Percentiles rank a stretch among this genome's conserved stretches.
phyloP scores from a whole-genome alignment of 768 basidiomycete genomes.

The Boletus sp. region DNA sequence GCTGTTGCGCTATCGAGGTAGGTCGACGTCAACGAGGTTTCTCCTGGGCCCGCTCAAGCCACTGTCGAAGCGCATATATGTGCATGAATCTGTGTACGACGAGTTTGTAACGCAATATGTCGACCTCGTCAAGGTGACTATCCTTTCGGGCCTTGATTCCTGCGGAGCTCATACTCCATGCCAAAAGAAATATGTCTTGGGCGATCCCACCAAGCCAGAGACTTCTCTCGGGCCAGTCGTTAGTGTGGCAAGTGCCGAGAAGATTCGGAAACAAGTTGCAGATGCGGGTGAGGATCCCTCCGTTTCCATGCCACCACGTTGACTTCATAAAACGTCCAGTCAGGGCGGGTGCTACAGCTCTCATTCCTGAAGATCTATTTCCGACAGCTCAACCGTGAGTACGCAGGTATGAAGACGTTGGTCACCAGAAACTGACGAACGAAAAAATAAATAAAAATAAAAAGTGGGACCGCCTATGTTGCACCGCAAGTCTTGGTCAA shows the following conservation, averaged over 20 bases:
- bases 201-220: constrained; percentile 72
- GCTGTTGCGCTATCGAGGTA: constrained; percentile 92
- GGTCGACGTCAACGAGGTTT: constrained; percentile 7
- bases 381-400: constrained; percentile 65
- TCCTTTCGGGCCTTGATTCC: not conserved
- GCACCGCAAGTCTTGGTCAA: constrained; percentile 89
- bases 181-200: constrained; percentile 73
- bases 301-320: not conserved
- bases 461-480: constrained; percentile 80
- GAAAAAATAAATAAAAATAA: too few species aligned
- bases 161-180: not conserved
- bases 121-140: constrained; percentile 63
- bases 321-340: constrained; percentile 40
- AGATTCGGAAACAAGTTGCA: constrained; percentile 81
- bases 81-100: constrained; percentile 82
- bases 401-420: not conserved
- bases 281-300: constrained; percentile 63
- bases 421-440: not conserved
- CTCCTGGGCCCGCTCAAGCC: not conserved
- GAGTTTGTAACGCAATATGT: constrained; percentile 73
- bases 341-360: constrained; percentile 70
- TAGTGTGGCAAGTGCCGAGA: constrained; percentile 78
- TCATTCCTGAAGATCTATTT: constrained; percentile 69
- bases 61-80: constrained; percentile 76
- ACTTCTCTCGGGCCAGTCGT: constrained; percentile 93